Base-by-base conservation (phyloP, 257 asterid species). In the Nicotiana noctiflora region DNA sequence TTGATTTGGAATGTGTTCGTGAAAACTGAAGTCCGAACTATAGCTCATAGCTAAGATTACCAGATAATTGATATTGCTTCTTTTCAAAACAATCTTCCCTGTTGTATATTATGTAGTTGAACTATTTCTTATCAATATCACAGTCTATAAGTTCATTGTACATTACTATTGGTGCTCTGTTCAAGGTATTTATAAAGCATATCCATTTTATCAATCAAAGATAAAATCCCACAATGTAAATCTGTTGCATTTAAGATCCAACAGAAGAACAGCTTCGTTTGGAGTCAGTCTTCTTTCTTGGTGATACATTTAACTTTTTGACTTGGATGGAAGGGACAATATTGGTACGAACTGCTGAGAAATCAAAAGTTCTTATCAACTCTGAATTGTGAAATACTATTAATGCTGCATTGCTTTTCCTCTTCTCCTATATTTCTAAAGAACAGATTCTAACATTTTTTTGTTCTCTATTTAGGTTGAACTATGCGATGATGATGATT, bases 401-500 rank as follows among this genome's bases (percentile, higher is more conserved):
- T 23, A 25, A 46, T 74, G 79, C 17, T 23, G 40, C 79, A 74
- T 23, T 23, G 79, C 61, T 49, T 8, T 49, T 14, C 49, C 17
- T 19, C 2, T 14, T 23, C 23, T n/a, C 77, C 37, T 74, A 74
- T 46, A 49, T 49, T 25, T 72, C 40, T 49, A 14, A 14, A 49
- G 40, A 49, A 25, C 40, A 74, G 15, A 74, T 49, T 74, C 79
- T 74, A 49, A 74, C 23, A 46, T 59, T 46, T 57, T 18, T 81
- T 79, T 86, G 49, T 70, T 44, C 51, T 74, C 61, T 49, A 19
- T 84, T 78, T 90, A 95, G 98, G 98, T 95, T 31, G 97, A 95
- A 84, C 91, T 93, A 40, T 92, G 98, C 15, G 94, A 91, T 70
- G 98, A 90, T 62, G 98, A 93, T 82, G 98, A 93, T 82, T 95